Percentiles rank a stretch among this genome's conserved stretches.
Evolutionary conservation across 345 rosid genomes (phyloP).

Genomic region (Microcos paniculata): DNA sequence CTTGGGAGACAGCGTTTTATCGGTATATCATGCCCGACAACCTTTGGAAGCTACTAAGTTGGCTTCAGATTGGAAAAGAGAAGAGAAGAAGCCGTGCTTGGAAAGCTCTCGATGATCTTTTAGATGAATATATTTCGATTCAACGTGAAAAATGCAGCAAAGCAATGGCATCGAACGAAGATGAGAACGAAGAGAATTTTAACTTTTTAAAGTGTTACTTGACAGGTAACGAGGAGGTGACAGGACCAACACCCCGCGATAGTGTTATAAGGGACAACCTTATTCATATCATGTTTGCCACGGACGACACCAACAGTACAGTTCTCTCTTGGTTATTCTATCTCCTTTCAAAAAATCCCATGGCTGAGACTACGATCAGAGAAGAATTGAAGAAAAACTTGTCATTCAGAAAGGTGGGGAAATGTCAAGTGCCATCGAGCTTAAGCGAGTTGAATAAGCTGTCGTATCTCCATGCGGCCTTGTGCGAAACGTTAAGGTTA

Average conservation of each 20-base stretch:
- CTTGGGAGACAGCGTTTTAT: conserved; percentile 7
- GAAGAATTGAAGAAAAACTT: not conserved
- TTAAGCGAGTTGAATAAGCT: conserved; percentile 4
- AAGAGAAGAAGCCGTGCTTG: conserved; percentile 12
- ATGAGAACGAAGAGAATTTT: not conserved
- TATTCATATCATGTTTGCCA: not conserved
- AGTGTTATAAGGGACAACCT: conserved; percentile 4
- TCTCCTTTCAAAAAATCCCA: conserved; percentile 14
- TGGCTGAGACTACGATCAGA: conserved; percentile 7
- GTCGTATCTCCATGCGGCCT: conserved; percentile 19
- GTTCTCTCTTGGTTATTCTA: conserved; percentile 24
- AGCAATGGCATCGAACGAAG: not conserved
- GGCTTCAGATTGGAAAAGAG: conserved; percentile 23
- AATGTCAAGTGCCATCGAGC: too few relatives aligned
- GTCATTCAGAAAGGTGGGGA: not conserved
- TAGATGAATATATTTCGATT: conserved; percentile 6
- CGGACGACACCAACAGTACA: not conserved
- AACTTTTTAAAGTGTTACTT: conserved; percentile 20
- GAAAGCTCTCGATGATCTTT: not conserved
- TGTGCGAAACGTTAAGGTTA: conserved; percentile 22
- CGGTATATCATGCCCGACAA: conserved; percentile 8
- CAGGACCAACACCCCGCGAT: not conserved
- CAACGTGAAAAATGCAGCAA: not conserved
- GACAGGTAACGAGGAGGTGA: not conserved
- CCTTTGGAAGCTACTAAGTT: conserved; percentile 23